Conservation (phyloP, 306 rosid species). For the Styphnolobium japonicum region DNA sequence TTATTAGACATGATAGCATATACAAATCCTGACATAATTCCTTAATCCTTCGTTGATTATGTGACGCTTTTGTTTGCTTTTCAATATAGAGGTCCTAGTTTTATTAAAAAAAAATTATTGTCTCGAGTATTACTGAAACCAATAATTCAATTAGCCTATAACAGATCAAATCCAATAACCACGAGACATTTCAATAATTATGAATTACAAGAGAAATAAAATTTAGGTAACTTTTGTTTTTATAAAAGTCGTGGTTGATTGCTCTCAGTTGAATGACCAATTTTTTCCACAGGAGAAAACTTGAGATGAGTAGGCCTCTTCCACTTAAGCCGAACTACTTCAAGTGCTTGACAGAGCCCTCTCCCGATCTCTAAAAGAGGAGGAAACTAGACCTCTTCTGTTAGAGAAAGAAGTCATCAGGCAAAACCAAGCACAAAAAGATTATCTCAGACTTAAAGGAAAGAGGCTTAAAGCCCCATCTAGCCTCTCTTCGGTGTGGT, state of each 20-base stretch:
- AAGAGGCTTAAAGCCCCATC: conserved; percentile 10
- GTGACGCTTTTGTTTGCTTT: neutral
- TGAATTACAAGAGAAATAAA: neutral
- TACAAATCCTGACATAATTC: neutral
- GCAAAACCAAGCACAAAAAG: conserved; percentile 38
- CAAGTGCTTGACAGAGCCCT: conserved; percentile 41
- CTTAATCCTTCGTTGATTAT: neutral
- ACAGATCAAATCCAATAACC: neutral
- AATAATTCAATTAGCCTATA: neutral
- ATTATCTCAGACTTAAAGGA: neutral
- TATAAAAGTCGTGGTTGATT: neutral
- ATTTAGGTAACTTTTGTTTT: neutral
- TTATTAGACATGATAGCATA: neutral
- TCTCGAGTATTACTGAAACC: neutral
- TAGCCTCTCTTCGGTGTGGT: conserved; percentile 63
- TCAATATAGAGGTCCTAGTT: neutral
- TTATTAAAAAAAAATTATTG: neutral
- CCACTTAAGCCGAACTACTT: conserved; percentile 17
- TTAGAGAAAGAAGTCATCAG: conserved; percentile 38
- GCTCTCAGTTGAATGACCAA: conserved; percentile 65
- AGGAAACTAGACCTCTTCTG: conserved; percentile 23
- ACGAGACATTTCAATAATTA: neutral
- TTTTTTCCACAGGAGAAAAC: conserved; percentile 51
- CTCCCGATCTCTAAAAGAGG: conserved; percentile 39
- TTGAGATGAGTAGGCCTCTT: conserved; percentile 14